phyloP scores from a whole-genome alignment of 768 basidiomycete genomes.

The Russula earlei region DNA sequence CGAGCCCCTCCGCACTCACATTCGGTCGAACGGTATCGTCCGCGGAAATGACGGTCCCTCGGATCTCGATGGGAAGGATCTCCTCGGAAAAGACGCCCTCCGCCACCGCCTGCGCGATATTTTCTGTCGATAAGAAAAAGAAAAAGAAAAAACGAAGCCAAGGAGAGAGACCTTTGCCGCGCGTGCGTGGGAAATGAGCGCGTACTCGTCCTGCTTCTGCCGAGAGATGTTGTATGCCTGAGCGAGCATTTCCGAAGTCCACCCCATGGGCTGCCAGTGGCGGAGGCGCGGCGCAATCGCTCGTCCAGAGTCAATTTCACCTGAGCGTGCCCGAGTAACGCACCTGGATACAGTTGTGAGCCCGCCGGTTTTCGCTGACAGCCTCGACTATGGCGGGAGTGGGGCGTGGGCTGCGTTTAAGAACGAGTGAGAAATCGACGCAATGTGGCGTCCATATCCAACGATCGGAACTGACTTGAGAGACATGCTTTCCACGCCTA shows the following conservation, averaged over 20 bases:
- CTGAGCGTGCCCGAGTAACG: conserved; percentile 1
- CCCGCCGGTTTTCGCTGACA: conserved; percentile 51
- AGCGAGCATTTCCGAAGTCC: conserved; percentile 92
- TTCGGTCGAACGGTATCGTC: conserved; percentile 88
- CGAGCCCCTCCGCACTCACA: conserved; percentile 68
- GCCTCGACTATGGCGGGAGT: conserved; percentile 54
- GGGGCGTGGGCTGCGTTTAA: conserved; percentile 49
- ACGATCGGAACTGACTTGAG: conserved; percentile 45
- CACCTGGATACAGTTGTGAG: conserved; percentile 71
- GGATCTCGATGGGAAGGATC: conserved; percentile 78
- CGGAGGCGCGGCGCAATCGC: background rate
- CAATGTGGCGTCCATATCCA: background rate
- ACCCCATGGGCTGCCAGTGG: conserved; percentile 72
- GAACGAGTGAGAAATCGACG: conserved; percentile 3
- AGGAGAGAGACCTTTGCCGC: conserved; percentile 53
- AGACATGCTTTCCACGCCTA: conserved; percentile 78
- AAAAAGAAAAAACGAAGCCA: too few species aligned
- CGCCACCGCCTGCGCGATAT: conserved; percentile 42
- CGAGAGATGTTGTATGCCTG: conserved; percentile 67
- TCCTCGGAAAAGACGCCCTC: conserved; percentile 75
- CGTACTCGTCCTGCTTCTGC: conserved; percentile 81
- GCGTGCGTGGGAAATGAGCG: conserved; percentile 77
- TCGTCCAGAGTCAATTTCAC: background rate
- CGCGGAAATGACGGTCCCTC: conserved; percentile 52
- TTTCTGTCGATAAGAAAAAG: background rate